A percentile compares a stretch with the other conserved stretches of the same genome.
These are phyloP conservation scores for Sequoia sempervirens DNA, from an alignment of 75 land plant species.

Conservation along the genomic window DNA sequence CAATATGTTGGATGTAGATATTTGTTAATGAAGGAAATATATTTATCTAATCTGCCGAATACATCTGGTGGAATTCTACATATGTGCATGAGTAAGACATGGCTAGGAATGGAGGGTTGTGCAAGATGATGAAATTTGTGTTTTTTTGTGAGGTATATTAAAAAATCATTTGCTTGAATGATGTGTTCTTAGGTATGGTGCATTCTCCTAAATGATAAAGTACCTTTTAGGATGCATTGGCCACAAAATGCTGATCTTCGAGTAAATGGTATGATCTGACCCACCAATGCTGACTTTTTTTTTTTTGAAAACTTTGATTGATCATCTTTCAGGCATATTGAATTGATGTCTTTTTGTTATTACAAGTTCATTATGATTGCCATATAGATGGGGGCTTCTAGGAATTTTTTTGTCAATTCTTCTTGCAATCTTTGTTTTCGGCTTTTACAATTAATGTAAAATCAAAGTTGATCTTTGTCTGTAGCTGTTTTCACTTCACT, in stretches of 20 bases:
- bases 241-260: conserved; percentile 83
- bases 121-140: not conserved
- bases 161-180: not conserved
- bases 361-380: not conserved
- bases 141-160: not conserved
- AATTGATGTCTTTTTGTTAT: not conserved
- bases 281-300: not conserved
- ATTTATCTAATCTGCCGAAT: not conserved
- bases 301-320: not conserved
- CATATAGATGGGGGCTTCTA: not conserved
- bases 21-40: not conserved
- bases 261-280: conserved; percentile 64
- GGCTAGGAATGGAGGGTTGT: not conserved
- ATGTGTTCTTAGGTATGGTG: conserved; percentile 81
- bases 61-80: not conserved
- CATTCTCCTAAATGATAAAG: conserved; percentile 92
- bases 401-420: not conserved
- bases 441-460: no score
- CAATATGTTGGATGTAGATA: not conserved
- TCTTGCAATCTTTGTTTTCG: no score
- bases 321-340: not conserved
- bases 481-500: no score
- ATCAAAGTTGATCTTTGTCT: no score
- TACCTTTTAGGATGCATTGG: conserved; percentile 98
- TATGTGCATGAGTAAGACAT: not conserved